phyloP scores from a whole-genome alignment of 139 green algal species.

The Closterium sp. region DNA sequence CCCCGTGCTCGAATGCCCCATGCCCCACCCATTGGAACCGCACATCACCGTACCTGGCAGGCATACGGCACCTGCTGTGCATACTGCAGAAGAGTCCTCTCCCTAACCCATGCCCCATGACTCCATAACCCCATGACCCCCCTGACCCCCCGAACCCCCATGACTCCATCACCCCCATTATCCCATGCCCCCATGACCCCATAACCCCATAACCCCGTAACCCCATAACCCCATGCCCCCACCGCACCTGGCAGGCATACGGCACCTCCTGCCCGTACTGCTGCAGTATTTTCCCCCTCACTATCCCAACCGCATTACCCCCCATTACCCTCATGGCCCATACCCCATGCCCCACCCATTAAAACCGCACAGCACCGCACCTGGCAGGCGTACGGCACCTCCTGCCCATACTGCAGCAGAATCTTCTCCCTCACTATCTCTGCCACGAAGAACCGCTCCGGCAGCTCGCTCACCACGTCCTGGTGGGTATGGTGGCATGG shows the following conservation, averaged over 20 bases:
- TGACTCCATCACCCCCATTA: too few species aligned
- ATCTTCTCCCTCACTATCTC: slow-evolving; percentile 97
- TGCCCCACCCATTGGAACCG: too few species aligned
- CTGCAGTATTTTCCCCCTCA: slow-evolving; percentile 91
- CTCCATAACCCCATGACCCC: too few species aligned
- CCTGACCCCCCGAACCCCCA: too few species aligned
- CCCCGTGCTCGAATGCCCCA: too few species aligned
- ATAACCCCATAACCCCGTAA: too few species aligned
- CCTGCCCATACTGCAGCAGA: slow-evolving; percentile 85
- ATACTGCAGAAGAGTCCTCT: slow-evolving; percentile 92
- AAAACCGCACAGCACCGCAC: too few species aligned
- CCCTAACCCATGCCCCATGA: slow-evolving; percentile 73
- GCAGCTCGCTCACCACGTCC: slow-evolving; percentile 78
- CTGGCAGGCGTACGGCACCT: slow-evolving; percentile 86
- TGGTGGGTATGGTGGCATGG: slow-evolving; percentile 39
- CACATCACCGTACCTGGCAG: slow-evolving; percentile 67
- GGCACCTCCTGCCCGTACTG: slow-evolving; percentile 88
- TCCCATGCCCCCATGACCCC: too few species aligned
- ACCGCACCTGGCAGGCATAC: slow-evolving; percentile 74
- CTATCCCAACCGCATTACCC: slow-evolving; percentile 66
- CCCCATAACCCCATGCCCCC: too few species aligned
- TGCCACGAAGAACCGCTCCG: slow-evolving; percentile 92
- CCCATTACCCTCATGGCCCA: slow-evolving; percentile 47
- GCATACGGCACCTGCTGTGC: slow-evolving; percentile 87
- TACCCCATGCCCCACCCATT: not conserved